Base-by-base conservation (phyloP, 176 grass and related monocot species). In the Eleusine coracana region DNA sequence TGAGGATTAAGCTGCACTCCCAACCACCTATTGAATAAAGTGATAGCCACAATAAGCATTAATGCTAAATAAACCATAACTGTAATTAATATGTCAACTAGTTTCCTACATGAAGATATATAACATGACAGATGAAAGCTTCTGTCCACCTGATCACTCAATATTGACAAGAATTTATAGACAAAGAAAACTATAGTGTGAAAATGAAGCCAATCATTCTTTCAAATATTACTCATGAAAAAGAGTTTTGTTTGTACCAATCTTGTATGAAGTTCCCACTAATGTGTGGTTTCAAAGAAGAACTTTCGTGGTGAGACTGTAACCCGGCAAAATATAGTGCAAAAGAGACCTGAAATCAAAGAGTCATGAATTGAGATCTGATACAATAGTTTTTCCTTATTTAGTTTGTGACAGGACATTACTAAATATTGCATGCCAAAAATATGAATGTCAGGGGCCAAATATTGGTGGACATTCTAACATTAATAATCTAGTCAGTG, bases 1-100 rank as follows among this genome's bases (percentile, higher is more conserved):
- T 93, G 85, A 76, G 96, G 96, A 95, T 98, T 98, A 78, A 98
- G 93, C 83, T 98, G 96, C 74, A 98, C 91, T 31, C 96, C 96
- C 73, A 95, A 90, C 93, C 96, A 98, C 96, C 96, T 98, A 76
- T 84, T 68, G 66, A 41, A 67, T 62, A 95, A 79, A 91, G 74
- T 78, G 48, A 75, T 40, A 4, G 59, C 66, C 12, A 78, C 15
- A 78, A 45, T 36, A 74, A 46, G 44, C 65, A 45, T 78, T 6
- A 66, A 20, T 62, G 73, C 41, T 67, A 54, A 86, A 4, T 65
- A 70, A 27, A 80, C n/a, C 0, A 79, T 6, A 85, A 42, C 7
- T 54, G 13, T 21, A 78, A 77, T 40, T 3, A 52, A 84, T 73
- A 81, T 6, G 34, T 13, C 11, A 8, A 16, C 25, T 71, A 62